Evolutionary conservation across 371 early-diverging fungal genomes (phyloP).

Genomic region (Mucor irregularis): DNA sequence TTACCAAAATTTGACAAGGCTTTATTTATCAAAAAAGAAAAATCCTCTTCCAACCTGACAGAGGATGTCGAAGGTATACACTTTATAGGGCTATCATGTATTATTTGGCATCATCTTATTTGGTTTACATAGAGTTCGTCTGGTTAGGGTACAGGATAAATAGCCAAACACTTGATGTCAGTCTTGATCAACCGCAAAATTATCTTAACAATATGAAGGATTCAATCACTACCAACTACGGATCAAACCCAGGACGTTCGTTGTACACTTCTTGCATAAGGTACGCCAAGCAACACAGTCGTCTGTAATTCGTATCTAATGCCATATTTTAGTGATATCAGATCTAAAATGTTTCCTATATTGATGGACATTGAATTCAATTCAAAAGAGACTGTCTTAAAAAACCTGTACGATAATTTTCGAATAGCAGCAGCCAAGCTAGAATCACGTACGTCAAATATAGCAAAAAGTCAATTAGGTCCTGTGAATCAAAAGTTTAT

Average conservation of each 20-base stretch:
- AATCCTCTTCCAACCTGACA: constrained; percentile 15
- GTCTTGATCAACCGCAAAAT: constrained; percentile 55
- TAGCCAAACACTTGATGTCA: constrained; percentile 62
- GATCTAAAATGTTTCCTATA: constrained; percentile 38
- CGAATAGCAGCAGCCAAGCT: constrained; percentile 61
- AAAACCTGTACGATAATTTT: constrained; percentile 76
- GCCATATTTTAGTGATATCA: background rate
- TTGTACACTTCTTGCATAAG: constrained; percentile 5
- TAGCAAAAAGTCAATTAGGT: constrained; percentile 1
- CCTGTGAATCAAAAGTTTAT: too few species aligned
- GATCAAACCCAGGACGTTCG: constrained; percentile 31
- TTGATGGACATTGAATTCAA: constrained; percentile 65
- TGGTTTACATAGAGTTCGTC: constrained; percentile 63
- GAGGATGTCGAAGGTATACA: constrained; percentile 14
- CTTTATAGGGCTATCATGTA: background rate
- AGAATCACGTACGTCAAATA: background rate
- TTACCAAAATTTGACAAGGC: constrained; percentile 57
- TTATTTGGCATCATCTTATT: background rate
- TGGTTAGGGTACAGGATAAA: constrained; percentile 83
- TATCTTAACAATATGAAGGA: constrained; percentile 24
- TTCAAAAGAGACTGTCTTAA: constrained; percentile 46
- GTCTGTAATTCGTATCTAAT: too few species aligned
- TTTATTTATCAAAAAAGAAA: constrained; percentile 47
- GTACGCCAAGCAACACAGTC: background rate
- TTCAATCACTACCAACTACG: background rate